phyloP scores from a whole-genome alignment of 139 green algal genomes.

The Coccomyxa sp. region DNA sequence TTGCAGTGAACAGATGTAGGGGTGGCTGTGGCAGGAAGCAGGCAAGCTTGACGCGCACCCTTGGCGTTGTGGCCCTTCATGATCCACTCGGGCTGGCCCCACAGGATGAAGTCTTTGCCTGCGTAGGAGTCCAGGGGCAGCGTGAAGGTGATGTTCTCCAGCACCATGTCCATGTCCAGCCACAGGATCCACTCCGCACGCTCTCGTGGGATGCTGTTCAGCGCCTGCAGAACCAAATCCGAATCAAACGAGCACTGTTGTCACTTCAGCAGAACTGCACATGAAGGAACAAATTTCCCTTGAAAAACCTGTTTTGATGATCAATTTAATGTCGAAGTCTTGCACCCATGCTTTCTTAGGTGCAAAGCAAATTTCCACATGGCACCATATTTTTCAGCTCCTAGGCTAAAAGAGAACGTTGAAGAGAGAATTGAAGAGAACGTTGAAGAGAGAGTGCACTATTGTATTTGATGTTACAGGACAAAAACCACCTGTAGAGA shows the following conservation, averaged over 20 bases:
- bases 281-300: neutral
- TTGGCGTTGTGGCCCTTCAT: slow-evolving; percentile 3
- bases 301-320: neutral
- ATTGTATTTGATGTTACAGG: too few species aligned
- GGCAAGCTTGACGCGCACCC: neutral
- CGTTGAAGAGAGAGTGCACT: too few species aligned
- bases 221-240: neutral
- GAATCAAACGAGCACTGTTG: neutral
- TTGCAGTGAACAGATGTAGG: neutral
- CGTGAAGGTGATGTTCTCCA: slow-evolving; percentile 10
- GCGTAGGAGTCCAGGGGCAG: slow-evolving; percentile 14
- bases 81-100: slow-evolving; percentile 10
- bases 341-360: too few species aligned
- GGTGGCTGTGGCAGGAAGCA: neutral
- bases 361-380: too few species aligned
- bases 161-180: slow-evolving; percentile 20
- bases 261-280: neutral
- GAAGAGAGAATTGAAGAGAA: too few species aligned
- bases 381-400: too few species aligned
- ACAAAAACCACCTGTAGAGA: too few species aligned
- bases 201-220: slow-evolving; percentile 5
- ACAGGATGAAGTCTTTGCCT: slow-evolving; percentile 19
- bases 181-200: slow-evolving; percentile 21
- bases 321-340: too few species aligned
- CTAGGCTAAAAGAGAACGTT: too few species aligned